Evolutionary conservation across 2,329 filamentous ascomycete species (phyloP), one percentile per base, ranked within the genome.

Genomic region (Apiospora saccharicola): DNA sequence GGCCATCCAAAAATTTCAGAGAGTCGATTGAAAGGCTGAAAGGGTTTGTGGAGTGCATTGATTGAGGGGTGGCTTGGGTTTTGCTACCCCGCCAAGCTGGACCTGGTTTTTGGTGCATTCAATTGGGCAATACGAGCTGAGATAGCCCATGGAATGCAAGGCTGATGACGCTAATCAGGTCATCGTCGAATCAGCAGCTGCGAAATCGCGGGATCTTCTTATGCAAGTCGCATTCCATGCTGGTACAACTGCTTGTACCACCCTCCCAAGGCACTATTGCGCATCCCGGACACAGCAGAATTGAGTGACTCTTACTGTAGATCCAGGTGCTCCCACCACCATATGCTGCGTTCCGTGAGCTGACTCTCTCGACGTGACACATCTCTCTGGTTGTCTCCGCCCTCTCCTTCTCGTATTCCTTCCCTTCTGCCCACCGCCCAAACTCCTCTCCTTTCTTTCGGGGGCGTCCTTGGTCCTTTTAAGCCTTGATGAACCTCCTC

Each of bases 401-500:
- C 64, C 64, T 73, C 43, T 61, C 53, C 70, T 75, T 72, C 69
- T 49, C 64, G 71, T 71, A 73, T 78, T 30, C 53, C 34, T 69
- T 67, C 72, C 72, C 57, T 76, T 71, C 72, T 71, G 73, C 74
- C 68, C 68, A 71, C 72, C 68, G 71, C 72, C 74, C 68, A 68
- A 73, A 72, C 37, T 69, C 71, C 71, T 72, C 69, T 61, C 71
- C 71, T 70, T 69, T 67, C 22, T 70, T 69, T n/a, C 26, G 22
- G 47, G 71, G 34, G 61, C 44, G 68, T 37, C 26, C 71, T 67
- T 68, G 43, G 47, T 44, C 41, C 47, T 37, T 71, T 69, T 71
- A 70, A 57, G 71, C 70, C 77, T 81, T 79, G 72, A 82, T 82
- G 80, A 79, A 77, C 78, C 80, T 82, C 72, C 73, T 80, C 71